phyloP scores from a whole-genome alignment of 2,329 filamentous ascomycete species.

The Talaromyces rugulosus region DNA sequence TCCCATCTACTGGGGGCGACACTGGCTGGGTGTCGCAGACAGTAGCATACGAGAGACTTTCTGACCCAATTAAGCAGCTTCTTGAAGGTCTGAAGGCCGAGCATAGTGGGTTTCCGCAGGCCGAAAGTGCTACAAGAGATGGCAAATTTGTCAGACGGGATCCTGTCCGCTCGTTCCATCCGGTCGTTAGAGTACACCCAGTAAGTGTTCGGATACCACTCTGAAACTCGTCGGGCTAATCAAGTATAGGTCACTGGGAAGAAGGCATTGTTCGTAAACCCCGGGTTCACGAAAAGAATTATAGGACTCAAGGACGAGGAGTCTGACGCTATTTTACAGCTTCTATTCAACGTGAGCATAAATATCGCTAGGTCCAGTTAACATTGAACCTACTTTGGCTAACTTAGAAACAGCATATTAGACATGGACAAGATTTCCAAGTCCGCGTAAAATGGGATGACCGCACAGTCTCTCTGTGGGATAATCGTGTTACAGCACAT shows the following conservation, averaged over 20 bases:
- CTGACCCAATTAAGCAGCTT: constrained; percentile 19
- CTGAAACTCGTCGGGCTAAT: constrained; percentile 25
- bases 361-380: constrained; percentile 10
- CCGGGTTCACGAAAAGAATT: constrained; percentile 33
- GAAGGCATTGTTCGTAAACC: constrained; percentile 31
- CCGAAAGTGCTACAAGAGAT: constrained; percentile 13
- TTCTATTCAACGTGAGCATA: constrained; percentile 22
- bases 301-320: constrained; percentile 41
- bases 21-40: constrained; percentile 24
- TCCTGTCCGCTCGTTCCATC: constrained; percentile 25
- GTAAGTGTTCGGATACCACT: constrained; percentile 1
- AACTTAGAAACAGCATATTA: constrained; percentile 33
- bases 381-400: constrained; percentile 13
- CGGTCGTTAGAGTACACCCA: constrained; percentile 29
- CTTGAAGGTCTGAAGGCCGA: constrained; percentile 27
- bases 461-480: constrained; percentile 26
- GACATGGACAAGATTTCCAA: constrained; percentile 33
- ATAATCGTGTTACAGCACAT: constrained; percentile 33
- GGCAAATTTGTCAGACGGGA: constrained; percentile 25
- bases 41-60: constrained; percentile 25
- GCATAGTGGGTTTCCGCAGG: constrained; percentile 24
- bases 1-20: constrained; percentile 24
- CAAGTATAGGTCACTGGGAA: constrained; percentile 25
- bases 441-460: constrained; percentile 29
- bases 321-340: constrained; percentile 36